These are phyloP conservation scores for Podosphaera aphanis DNA, from an alignment of 2,329 filamentous ascomycete genomes.

Conservation along the genomic window DNA sequence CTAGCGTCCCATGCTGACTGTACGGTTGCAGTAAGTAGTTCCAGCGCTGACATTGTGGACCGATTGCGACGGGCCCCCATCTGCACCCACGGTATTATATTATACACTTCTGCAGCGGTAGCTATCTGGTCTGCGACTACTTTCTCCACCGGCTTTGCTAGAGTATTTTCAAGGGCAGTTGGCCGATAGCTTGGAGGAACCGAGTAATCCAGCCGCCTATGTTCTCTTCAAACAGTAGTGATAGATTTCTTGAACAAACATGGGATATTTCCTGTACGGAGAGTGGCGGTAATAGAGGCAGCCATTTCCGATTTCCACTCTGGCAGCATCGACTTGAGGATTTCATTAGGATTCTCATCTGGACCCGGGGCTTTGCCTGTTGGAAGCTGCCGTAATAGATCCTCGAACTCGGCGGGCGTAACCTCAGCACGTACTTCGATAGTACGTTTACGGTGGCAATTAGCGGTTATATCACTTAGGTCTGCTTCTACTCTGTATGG, in stretches of 20 bases:
- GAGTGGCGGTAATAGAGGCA: not conserved
- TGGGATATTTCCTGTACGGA: not conserved
- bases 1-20: not conserved
- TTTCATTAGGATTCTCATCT: not conserved
- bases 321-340: not conserved
- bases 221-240: not conserved
- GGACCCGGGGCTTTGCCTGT: not conserved
- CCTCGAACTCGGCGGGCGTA: not conserved
- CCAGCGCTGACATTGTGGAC: not conserved
- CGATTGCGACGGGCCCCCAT: not conserved
- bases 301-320: not conserved
- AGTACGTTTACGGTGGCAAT: not conserved
- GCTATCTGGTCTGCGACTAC: not conserved
- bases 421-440: not conserved
- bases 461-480: not conserved
- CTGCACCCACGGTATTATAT: not conserved
- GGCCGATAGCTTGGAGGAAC: not conserved
- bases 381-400: not conserved
- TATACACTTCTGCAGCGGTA: not conserved
- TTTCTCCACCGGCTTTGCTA: not conserved
- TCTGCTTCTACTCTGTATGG: not conserved
- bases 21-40: not conserved
- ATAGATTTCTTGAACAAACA: not conserved
- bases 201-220: not conserved
- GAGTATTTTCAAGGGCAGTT: not conserved